Base-by-base conservation (phyloP, 176 grass and related monocot genomes). In the Lolium perenne region DNA sequence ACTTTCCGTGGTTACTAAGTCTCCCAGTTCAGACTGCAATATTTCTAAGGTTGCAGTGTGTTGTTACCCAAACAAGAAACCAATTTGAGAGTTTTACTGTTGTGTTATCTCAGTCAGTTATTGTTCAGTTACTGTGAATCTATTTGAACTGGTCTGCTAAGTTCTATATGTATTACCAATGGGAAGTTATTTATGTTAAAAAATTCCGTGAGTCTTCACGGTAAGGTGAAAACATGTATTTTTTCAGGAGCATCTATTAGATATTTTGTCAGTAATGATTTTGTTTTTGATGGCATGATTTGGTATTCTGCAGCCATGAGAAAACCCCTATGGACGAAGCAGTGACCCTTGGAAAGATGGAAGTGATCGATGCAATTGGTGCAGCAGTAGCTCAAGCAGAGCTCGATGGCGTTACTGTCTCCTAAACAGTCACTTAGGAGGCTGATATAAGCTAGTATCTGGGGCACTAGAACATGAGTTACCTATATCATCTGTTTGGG, bases 241-340 rank as follows among this genome's bases (percentile, higher is more conserved):
- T 79, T 72, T 17, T 41, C 2, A 20, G 29, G 18, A 11, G 6
- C 41, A 8, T 15, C 12, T 55, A 58, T 83, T 80, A 18, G 50
- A 15, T 67, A 63, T 72, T 72, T 53, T 2, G 6, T 29, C 8
- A 16, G 51, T 18, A 9, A 35, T 18, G 76, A 49, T 3, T 26
- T 40, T 18, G 2, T 26, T 70, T 64, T 35, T 7, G 11, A 41
- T 69, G 57, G 20, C 60, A 70, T 84, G 20, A 38, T 89, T 83
- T 71, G 9, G 74, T 56, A 38, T 88, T 77, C 63, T 88, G 59
- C 84, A 99, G 94, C 88, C 94, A 99, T 78, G 97, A 96, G 82
- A 89, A 88, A 91, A 96, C 92, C 56, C 97, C 97, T 40, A 91
- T 95, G 88, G 97, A 94, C 85, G 97, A 99, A 90, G 97, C 92